phyloP scores from a whole-genome alignment of 2,329 filamentous ascomycete species.

The Alternaria brassicicola region DNA sequence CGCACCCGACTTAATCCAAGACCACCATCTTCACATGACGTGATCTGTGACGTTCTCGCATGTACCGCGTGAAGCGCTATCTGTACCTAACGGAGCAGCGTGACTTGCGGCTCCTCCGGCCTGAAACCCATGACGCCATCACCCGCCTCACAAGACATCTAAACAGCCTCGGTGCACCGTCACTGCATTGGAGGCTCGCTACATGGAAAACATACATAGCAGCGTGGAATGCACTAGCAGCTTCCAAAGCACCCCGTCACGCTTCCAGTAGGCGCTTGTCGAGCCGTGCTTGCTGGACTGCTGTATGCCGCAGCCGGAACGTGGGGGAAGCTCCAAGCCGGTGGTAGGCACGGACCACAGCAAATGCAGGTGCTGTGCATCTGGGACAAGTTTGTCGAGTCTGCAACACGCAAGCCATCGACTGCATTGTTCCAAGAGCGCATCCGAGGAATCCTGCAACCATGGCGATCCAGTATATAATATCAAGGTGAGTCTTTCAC shows the following conservation, averaged over 20 bases:
- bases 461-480: slow-evolving; percentile 50
- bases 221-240: not conserved
- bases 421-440: not conserved
- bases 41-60: slow-evolving; percentile 3
- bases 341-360: slow-evolving; percentile 22
- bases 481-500: slow-evolving; percentile 50
- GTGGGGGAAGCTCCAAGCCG: slow-evolving; percentile 22
- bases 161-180: not conserved
- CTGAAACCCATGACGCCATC: slow-evolving; percentile 45
- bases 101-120: slow-evolving; percentile 42
- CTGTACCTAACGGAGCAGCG: slow-evolving; percentile 30
- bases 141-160: slow-evolving; percentile 23
- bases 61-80: slow-evolving; percentile 17
- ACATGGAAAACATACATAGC: not conserved
- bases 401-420: not conserved
- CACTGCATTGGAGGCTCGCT: not conserved
- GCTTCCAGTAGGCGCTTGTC: not conserved
- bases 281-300: slow-evolving; percentile 1
- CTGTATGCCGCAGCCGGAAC: slow-evolving; percentile 4
- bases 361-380: slow-evolving; percentile 24
- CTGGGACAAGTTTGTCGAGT: slow-evolving; percentile 23
- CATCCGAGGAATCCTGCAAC: not conserved
- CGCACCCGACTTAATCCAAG: slow-evolving; percentile 24
- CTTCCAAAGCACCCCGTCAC: not conserved
- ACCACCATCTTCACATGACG: not conserved